A percentile compares a stretch with the other conserved stretches of the same genome.
Conservation (phyloP, 129 eudicot species). For the Flaveria sonorensis region DNA sequence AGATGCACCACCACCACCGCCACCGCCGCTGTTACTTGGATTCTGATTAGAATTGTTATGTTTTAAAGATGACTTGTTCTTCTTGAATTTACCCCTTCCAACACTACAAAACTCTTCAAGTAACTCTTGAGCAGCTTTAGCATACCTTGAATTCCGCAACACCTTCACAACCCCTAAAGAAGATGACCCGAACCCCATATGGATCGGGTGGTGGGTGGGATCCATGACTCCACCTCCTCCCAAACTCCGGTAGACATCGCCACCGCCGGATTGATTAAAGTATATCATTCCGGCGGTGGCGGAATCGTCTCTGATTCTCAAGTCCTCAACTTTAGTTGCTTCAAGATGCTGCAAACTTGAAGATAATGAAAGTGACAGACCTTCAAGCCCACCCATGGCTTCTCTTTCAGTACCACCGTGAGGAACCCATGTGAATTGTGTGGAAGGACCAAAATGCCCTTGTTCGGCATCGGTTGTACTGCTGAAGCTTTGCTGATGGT, state of each 20-base stretch:
- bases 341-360: constrained; percentile 74
- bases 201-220: constrained; percentile 42
- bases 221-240: constrained; percentile 25
- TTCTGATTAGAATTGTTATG: constrained; percentile 22
- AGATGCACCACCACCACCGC: constrained; percentile 40
- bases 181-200: constrained; percentile 65
- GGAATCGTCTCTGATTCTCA: constrained; percentile 51
- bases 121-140: constrained; percentile 87
- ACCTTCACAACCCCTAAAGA: constrained; percentile 54
- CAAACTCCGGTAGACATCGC: constrained; percentile 50
- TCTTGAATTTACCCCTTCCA: constrained; percentile 82
- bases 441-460: constrained; percentile 45
- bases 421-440: constrained; percentile 56
- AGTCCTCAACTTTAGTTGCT: constrained; percentile 76
- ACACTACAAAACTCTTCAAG: constrained; percentile 95
- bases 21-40: constrained; percentile 37
- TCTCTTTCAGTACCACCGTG: constrained; percentile 29
- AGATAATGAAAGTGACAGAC: constrained; percentile 79
- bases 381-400: constrained; percentile 49
- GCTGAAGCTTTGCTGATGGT: constrained; percentile 39
- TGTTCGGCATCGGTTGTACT: constrained; percentile 28
- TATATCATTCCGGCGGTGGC: constrained; percentile 52
- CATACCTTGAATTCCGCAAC: constrained; percentile 75
- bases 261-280: constrained; percentile 55
- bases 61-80: constrained; percentile 40